These are phyloP conservation scores for Fusarium sp. DNA, from an alignment of 2,329 filamentous ascomycete species.

Conservation along the genomic window DNA sequence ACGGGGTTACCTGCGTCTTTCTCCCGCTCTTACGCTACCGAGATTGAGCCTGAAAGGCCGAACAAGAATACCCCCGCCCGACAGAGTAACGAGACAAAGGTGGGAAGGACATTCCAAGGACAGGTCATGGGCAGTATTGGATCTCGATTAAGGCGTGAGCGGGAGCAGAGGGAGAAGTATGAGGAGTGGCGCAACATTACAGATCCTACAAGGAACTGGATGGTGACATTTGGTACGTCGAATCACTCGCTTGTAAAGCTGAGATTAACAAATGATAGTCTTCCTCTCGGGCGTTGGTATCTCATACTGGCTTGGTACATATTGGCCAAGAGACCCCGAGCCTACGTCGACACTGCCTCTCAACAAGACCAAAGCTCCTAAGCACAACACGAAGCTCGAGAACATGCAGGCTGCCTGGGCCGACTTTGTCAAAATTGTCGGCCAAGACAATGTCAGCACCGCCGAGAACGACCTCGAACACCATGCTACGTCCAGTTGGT, in stretches of 20 bases:
- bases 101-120: conserved; percentile 60
- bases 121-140: conserved; percentile 69
- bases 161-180: conserved; percentile 62
- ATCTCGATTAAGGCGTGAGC: conserved; percentile 63
- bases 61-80: conserved; percentile 42
- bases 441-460: conserved; percentile 72
- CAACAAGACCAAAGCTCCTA: conserved; percentile 57
- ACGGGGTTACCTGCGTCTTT: conserved; percentile 22
- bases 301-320: conserved; percentile 68
- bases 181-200: conserved; percentile 52
- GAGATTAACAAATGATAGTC: conserved; percentile 49
- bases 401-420: conserved; percentile 76
- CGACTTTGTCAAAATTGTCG: conserved; percentile 72
- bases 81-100: conserved; percentile 50
- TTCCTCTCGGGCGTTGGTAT: conserved; percentile 60
- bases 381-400: conserved; percentile 66
- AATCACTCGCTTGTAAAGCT: neutral
- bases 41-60: conserved; percentile 48
- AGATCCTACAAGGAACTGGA: conserved; percentile 58
- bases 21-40: conserved; percentile 47
- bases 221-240: conserved; percentile 62
- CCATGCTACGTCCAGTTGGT: conserved; percentile 71
- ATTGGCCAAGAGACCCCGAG: conserved; percentile 60
- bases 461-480: conserved; percentile 61
- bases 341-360: conserved; percentile 69